Evolutionary conservation across 345 rosid species (phyloP).

Genomic region (Gossypium ekmanianum): DNA sequence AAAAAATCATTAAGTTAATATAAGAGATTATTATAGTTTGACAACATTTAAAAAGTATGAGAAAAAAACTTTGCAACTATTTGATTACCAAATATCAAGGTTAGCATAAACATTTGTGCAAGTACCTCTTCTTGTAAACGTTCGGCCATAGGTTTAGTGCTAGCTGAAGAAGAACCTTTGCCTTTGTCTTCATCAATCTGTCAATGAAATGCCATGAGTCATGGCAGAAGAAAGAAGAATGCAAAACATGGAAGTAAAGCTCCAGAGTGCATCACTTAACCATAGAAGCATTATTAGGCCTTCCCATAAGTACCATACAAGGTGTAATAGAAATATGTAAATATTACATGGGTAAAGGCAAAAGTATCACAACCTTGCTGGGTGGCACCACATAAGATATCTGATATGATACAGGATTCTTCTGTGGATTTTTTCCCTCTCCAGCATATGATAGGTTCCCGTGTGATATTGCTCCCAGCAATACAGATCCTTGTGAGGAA

Average conservation of each 20-base stretch:
- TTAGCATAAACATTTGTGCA: neutral
- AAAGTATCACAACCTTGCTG: constrained; percentile 53
- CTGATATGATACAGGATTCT: constrained; percentile 62
- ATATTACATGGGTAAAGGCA: neutral
- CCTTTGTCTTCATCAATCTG: constrained; percentile 79
- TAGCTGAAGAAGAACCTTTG: constrained; percentile 48
- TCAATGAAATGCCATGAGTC: constrained; percentile 1
- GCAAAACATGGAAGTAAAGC: neutral
- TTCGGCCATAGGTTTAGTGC: constrained; percentile 56
- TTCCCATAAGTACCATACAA: neutral
- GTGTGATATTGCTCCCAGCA: constrained; percentile 73
- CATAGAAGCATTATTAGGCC: neutral
- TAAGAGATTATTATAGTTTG: neutral
- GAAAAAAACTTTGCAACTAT: neutral
- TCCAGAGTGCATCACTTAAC: constrained; percentile 10
- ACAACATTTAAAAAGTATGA: neutral
- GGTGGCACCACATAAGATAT: constrained; percentile 82
- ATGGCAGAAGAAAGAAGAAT: neutral
- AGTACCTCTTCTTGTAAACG: constrained; percentile 85
- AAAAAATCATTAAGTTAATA: neutral
- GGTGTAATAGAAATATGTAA: neutral
- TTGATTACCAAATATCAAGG: neutral
- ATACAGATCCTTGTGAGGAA: constrained; percentile 73
- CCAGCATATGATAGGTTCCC: constrained; percentile 59
- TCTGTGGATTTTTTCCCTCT: constrained; percentile 47